These are phyloP conservation scores for Solanum stenotomum DNA, from an alignment of 257 asterid genomes.

Conservation along the genomic window DNA sequence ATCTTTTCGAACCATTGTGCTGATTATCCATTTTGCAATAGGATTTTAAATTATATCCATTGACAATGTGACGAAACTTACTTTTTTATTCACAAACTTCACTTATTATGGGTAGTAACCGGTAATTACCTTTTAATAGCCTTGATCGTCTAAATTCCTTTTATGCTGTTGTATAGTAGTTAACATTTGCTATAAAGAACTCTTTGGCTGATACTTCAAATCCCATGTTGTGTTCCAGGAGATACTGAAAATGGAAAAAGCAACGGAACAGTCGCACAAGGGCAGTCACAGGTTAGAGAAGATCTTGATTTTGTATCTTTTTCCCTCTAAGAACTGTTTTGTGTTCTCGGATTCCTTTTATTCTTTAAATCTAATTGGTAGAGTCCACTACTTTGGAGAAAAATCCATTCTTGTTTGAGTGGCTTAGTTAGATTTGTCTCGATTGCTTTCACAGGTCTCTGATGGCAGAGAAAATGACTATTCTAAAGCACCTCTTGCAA, in stretches of 20 bases:
- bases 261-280: conserved; percentile 11
- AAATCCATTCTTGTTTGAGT: neutral
- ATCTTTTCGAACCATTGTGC: neutral
- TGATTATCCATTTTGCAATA: neutral
- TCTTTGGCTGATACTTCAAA: neutral
- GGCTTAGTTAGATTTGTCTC: neutral
- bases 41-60: neutral
- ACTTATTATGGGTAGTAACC: neutral
- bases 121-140: neutral
- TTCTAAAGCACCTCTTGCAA: conserved; percentile 25
- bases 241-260: conserved; percentile 16
- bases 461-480: conserved; percentile 15
- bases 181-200: neutral
- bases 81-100: neutral
- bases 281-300: conserved; percentile 33
- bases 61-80: neutral
- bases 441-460: conserved; percentile 1
- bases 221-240: conserved; percentile 13
- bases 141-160: neutral
- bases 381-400: neutral
- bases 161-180: neutral
- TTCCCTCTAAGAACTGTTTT: neutral
- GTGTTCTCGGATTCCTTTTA: neutral
- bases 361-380: neutral
- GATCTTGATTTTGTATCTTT: neutral